A percentile compares a stretch with the other conserved stretches of the same genome.
These are phyloP conservation scores for Calocera viscosa DNA, from an alignment of 768 basidiomycete species.

Conservation along the genomic window DNA sequence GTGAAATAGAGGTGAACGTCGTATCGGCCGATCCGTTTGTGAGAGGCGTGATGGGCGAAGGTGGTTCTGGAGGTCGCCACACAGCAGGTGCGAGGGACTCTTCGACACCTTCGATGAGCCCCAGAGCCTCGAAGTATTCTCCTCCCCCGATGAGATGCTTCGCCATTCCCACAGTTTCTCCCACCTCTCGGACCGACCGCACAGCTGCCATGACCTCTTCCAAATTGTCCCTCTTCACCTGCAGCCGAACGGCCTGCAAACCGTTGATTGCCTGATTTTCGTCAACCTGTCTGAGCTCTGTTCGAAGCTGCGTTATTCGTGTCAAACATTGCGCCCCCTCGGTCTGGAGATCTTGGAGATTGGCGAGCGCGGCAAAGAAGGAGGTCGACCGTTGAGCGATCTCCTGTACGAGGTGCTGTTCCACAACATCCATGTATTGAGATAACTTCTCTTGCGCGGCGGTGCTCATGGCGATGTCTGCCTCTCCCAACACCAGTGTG, in stretches of 20 bases:
- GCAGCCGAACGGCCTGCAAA: conserved; percentile 54
- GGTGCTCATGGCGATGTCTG: not conserved
- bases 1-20: conserved; percentile 11
- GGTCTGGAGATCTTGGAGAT: conserved; percentile 81
- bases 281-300: conserved; percentile 62
- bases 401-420: conserved; percentile 87
- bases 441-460: conserved; percentile 56
- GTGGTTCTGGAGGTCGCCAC: not conserved
- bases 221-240: conserved; percentile 51
- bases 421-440: conserved; percentile 83
- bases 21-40: conserved; percentile 15
- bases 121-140: conserved; percentile 78
- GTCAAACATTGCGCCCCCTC: conserved; percentile 74
- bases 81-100: conserved; percentile 37
- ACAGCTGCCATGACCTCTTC: conserved; percentile 48
- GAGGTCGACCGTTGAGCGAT: conserved; percentile 81
- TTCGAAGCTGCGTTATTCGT: conserved; percentile 60
- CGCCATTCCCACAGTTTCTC: conserved; percentile 64
- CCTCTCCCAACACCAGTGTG: not conserved
- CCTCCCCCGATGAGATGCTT: conserved; percentile 65
- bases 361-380: conserved; percentile 92
- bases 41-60: not conserved
- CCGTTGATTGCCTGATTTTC: conserved; percentile 66
- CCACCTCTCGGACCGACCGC: conserved; percentile 51
- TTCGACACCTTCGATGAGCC: conserved; percentile 56